Base-by-base conservation (phyloP, 176 grass and related monocot species). In the Puya raimondii region DNA sequence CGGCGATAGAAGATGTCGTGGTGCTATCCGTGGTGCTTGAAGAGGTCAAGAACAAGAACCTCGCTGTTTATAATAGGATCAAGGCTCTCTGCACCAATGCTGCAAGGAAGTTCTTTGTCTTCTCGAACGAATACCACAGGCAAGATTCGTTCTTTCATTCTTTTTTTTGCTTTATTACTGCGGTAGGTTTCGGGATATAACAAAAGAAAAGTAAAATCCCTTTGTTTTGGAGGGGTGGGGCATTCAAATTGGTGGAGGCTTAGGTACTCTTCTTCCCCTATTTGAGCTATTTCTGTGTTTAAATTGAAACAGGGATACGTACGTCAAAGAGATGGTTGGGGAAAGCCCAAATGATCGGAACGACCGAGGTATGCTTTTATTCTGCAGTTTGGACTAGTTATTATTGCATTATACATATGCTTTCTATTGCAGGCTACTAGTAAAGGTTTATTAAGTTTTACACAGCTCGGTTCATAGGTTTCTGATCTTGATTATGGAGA, bases 281-380 rank as follows among this genome's bases (percentile, higher is more conserved):
- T 5, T 72, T 53, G 16, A 61, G 68, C 16, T 47, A 25, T 20
- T 17, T 72, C 68, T 49, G 14, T 9, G 33, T 69, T 48, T 68
- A 18, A 67, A 18, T 59, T 29, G 12, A n/a, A 74, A 74, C 85
- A 97, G 94, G 79, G 94, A 97, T 70, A 97, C 94, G 65, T 91
- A 92, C 70, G 85, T 97, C 56, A 92, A 97, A 83, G 84, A 97
- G 69, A 97, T 92, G 89, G 84, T 83, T 65, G 89, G 89, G 53
- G 94, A 97, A 72, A 97, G 86, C 74, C 87, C 94, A 18, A 97
- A 97, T 84, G 94, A 97, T 79, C 86, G 89, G 27, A 97, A 97
- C 64, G 89, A 97, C 79, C 90, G 94, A 92, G 94, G 94, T 92
- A 73, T 64, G 0, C 5, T 42, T 42, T 42, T 42, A 42, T 42